Conservation (phyloP, 129 eudicot species). For the Tagetes erecta region DNA sequence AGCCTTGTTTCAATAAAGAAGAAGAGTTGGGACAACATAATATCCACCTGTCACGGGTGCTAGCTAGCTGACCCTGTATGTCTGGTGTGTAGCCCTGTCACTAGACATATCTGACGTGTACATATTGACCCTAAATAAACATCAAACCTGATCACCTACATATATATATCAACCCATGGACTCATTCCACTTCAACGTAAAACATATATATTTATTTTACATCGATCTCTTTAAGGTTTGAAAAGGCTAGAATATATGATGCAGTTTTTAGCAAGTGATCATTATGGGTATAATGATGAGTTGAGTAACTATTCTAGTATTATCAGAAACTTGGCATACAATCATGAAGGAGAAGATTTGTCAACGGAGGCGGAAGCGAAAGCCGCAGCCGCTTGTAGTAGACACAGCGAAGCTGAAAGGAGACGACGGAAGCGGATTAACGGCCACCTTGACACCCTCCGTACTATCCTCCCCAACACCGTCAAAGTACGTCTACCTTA, state of each 20-base stretch:
- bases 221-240: background rate
- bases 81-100: constrained; percentile 21
- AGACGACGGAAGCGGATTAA: constrained; percentile 69
- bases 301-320: constrained; percentile 35
- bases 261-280: constrained; percentile 40
- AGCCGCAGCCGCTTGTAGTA: constrained; percentile 59
- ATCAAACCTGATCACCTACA: constrained; percentile 9
- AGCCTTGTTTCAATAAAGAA: background rate
- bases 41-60: constrained; percentile 40
- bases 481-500: constrained; percentile 47
- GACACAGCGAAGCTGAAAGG: constrained; percentile 83
- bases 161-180: background rate
- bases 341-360: constrained; percentile 23
- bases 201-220: background rate
- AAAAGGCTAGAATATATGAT: constrained; percentile 13
- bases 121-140: constrained; percentile 20
- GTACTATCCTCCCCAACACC: constrained; percentile 63
- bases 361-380: constrained; percentile 39
- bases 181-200: background rate
- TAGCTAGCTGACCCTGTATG: constrained; percentile 17
- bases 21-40: constrained; percentile 30
- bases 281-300: constrained; percentile 30
- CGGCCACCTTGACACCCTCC: constrained; percentile 79
- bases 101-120: constrained; percentile 34
- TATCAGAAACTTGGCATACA: constrained; percentile 34